Percentiles rank a stretch among this genome's conserved stretches.
Evolutionary conservation across 225 moss, liverwort and hornwort genomes (phyloP).

Genomic region (Ulota crispa): DNA sequence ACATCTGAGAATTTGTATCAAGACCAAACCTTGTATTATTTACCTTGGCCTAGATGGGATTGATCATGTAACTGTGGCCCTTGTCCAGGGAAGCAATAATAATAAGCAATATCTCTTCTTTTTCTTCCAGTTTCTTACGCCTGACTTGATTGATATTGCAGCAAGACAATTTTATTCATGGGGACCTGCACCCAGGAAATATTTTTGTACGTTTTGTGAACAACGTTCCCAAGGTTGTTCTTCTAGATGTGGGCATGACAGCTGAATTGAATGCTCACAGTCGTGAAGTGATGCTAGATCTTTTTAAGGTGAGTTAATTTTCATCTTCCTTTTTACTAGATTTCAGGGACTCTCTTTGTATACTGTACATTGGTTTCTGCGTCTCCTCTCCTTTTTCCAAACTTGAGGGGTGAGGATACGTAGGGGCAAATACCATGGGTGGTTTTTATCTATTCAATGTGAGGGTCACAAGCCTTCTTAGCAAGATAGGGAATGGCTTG

Average conservation of each 20-base stretch:
- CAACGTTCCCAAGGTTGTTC: conserved; percentile 71
- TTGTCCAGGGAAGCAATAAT: not conserved
- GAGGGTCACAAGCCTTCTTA: not conserved
- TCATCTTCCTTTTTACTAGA: not conserved
- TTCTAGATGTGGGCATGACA: conserved; percentile 94
- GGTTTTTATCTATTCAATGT: not conserved
- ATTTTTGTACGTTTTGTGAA: conserved; percentile 86
- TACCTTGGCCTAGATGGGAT: not conserved
- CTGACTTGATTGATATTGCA: conserved; percentile 34
- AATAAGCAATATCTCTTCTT: not conserved
- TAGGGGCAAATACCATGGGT: not conserved
- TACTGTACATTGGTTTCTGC: not conserved
- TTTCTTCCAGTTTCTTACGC: not conserved
- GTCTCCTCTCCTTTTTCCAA: not conserved
- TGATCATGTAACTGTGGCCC: not conserved
- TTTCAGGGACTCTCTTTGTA: not conserved
- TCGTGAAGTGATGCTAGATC: conserved; percentile 63
- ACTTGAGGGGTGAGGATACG: not conserved
- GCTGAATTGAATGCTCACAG: conserved; percentile 77
- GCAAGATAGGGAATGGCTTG: not conserved
- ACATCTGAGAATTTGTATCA: not conserved
- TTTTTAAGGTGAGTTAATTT: conserved; percentile 64
- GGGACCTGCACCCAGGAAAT: conserved; percentile 94
- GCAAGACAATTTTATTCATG: conserved; percentile 93
- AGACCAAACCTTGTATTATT: not conserved